phyloP scores from a whole-genome alignment of 768 basidiomycete genomes.

The Coprinopsis sp. region DNA sequence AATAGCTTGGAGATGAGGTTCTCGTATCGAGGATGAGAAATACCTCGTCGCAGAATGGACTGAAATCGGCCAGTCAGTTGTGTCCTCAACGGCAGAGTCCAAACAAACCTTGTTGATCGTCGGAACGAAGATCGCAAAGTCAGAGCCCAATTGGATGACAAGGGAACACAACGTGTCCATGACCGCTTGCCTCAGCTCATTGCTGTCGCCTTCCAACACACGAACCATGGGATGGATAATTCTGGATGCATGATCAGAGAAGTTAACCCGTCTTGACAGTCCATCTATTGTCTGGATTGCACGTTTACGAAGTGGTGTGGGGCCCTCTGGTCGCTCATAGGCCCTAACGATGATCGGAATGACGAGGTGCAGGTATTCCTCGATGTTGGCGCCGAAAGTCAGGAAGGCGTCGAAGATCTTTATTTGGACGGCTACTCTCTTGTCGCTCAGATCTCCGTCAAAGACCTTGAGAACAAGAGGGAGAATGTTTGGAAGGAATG shows the following conservation, averaged over 20 bases:
- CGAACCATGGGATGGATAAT: constrained; percentile 95
- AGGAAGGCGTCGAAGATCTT: constrained; percentile 93
- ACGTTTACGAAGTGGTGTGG: constrained; percentile 71
- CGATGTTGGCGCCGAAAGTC: constrained; percentile 93
- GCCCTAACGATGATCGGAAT: constrained; percentile 91
- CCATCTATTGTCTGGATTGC: constrained; percentile 91
- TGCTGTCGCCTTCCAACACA: constrained; percentile 67
- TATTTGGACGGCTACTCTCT: constrained; percentile 71
- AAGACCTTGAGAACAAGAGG: constrained; percentile 89
- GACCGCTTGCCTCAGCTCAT: constrained; percentile 79
- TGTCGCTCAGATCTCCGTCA: constrained; percentile 82
- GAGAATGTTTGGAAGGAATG: constrained; percentile 85
- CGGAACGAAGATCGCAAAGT: constrained; percentile 97
- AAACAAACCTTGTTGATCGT: constrained; percentile 84
- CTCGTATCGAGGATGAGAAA: constrained; percentile 83
- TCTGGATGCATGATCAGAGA: constrained; percentile 94
- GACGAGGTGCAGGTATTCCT: constrained; percentile 95
- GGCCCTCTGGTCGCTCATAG: constrained; percentile 78
- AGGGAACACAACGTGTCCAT: constrained; percentile 93
- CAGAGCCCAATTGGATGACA: constrained; percentile 89
- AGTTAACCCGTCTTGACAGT: constrained; percentile 88
- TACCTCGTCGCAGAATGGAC: constrained; percentile 72
- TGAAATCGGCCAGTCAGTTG: constrained; percentile 23
- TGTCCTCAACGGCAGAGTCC: background rate
- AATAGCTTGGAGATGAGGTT: constrained; percentile 82